These are phyloP conservation scores for Epichloe gansuensis DNA, from an alignment of 2,329 filamentous ascomycete genomes.

Conservation along the genomic window DNA sequence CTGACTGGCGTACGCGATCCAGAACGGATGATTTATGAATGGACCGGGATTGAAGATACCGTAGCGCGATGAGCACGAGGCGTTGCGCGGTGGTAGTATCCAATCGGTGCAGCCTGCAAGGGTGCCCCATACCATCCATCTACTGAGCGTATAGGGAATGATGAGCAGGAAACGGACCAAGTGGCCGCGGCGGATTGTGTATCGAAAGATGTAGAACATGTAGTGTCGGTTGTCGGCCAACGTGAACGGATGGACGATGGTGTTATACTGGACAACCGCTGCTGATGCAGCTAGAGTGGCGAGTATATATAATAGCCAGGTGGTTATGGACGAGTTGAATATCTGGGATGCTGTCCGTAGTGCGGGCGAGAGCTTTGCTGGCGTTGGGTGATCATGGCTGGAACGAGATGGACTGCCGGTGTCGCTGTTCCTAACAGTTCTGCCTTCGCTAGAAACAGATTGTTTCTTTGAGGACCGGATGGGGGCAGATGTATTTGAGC, in stretches of 20 bases:
- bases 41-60: conserved; percentile 3
- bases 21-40: conserved; percentile 20
- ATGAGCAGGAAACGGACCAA: conserved; percentile 55
- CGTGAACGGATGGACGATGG: conserved; percentile 89
- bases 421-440: not conserved
- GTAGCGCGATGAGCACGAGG: not conserved
- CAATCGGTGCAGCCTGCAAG: conserved; percentile 35
- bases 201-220: conserved; percentile 90
- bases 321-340: conserved; percentile 20
- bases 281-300: conserved; percentile 25
- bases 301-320: conserved; percentile 25
- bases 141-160: conserved; percentile 57
- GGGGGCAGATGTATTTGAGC: not conserved
- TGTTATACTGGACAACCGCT: conserved; percentile 63
- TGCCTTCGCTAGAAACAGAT: not conserved
- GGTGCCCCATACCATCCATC: conserved; percentile 54
- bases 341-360: conserved; percentile 7
- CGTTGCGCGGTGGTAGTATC: conserved; percentile 6
- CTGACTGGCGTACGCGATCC: conserved; percentile 2
- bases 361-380: conserved; percentile 6
- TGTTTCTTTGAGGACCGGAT: not conserved
- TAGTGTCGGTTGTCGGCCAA: conserved; percentile 95
- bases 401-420: not conserved
- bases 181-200: conserved; percentile 57
- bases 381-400: not conserved